phyloP scores from a whole-genome alignment of 164 flowering plant genomes.

The Chloranthus sessilifolius region DNA sequence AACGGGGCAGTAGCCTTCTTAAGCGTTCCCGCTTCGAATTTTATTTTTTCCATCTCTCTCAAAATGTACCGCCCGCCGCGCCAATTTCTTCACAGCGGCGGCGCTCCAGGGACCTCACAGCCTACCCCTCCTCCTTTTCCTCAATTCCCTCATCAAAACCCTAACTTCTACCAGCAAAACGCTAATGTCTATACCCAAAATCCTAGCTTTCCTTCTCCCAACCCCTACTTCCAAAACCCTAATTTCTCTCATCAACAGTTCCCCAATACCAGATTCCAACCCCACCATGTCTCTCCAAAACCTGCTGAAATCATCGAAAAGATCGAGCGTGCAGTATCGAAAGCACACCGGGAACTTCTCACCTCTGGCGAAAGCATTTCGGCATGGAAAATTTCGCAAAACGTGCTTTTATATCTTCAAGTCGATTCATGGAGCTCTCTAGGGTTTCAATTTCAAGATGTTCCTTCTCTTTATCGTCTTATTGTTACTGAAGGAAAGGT shows the following conservation, averaged over 20 bases:
- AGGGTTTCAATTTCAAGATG: conserved; percentile 60
- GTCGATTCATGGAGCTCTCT: conserved; percentile 63
- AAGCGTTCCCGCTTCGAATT: no score
- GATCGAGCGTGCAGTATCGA: conserved; percentile 39
- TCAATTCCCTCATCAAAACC: conserved; percentile 6
- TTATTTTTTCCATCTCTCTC: no score
- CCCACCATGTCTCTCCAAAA: conserved; percentile 12
- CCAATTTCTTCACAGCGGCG: background rate
- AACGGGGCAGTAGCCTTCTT: no score
- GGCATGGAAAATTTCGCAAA: conserved; percentile 52
- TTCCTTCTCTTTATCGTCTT: conserved; percentile 57
- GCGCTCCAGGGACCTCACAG: background rate
- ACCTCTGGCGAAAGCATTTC: conserved; percentile 53
- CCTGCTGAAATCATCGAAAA: conserved; percentile 22
- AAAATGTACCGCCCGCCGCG: no score
- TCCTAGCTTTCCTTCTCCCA: background rate
- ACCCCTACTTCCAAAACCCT: conserved; percentile 14
- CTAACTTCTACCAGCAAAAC: conserved; percentile 9
- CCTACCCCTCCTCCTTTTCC: background rate
- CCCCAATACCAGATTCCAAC: conserved; percentile 16
- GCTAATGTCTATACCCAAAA: conserved; percentile 1
- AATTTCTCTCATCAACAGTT: conserved; percentile 5
- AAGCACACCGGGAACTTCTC: conserved; percentile 36
- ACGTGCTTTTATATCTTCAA: conserved; percentile 36
- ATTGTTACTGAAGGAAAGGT: conserved; percentile 73